A percentile compares a stretch with the other conserved stretches of the same genome.
These are phyloP conservation scores for Termitomyces sp. DNA, from an alignment of 768 basidiomycete species.

Conservation along the genomic window DNA sequence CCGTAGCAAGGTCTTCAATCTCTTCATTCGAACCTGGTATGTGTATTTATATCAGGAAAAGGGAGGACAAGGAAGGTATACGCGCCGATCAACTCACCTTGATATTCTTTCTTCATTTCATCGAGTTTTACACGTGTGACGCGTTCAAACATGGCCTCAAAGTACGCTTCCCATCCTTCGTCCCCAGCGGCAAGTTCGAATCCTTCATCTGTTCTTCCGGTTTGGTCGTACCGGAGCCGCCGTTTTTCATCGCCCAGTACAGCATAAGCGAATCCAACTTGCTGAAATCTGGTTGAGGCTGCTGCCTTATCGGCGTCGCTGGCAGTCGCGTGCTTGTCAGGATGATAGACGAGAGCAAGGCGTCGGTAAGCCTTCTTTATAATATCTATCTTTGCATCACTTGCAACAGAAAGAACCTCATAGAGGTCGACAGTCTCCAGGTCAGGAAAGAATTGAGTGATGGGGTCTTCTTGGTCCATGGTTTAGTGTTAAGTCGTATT, in stretches of 20 bases:
- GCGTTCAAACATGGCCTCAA: slow-evolving; percentile 81
- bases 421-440: slow-evolving; percentile 75
- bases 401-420: slow-evolving; percentile 53
- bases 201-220: slow-evolving; percentile 81
- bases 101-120: slow-evolving; percentile 91
- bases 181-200: slow-evolving; percentile 66
- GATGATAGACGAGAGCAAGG: slow-evolving; percentile 77
- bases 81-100: slow-evolving; percentile 47
- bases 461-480: slow-evolving; percentile 73
- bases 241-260: slow-evolving; percentile 77
- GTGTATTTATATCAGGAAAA: slow-evolving; percentile 1
- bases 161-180: slow-evolving; percentile 95
- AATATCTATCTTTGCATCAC: slow-evolving; percentile 51
- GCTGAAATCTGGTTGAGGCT: slow-evolving; percentile 80
- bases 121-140: slow-evolving; percentile 85
- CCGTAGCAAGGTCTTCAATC: slow-evolving; percentile 64
- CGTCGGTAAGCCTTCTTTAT: slow-evolving; percentile 84
- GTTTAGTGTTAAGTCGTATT: slow-evolving; percentile 3
- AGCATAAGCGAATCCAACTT: slow-evolving; percentile 91
- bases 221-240: slow-evolving; percentile 74
- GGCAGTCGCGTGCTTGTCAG: slow-evolving; percentile 78
- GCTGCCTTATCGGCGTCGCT: slow-evolving; percentile 55
- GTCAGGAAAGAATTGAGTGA: slow-evolving; percentile 71
- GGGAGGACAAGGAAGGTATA: neutral
- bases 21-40: slow-evolving; percentile 74